Evolutionary conservation across 164 flowering plant species (phyloP), one percentile per base, ranked within the genome.

Genomic region (Tetrastigma voinierianum): DNA sequence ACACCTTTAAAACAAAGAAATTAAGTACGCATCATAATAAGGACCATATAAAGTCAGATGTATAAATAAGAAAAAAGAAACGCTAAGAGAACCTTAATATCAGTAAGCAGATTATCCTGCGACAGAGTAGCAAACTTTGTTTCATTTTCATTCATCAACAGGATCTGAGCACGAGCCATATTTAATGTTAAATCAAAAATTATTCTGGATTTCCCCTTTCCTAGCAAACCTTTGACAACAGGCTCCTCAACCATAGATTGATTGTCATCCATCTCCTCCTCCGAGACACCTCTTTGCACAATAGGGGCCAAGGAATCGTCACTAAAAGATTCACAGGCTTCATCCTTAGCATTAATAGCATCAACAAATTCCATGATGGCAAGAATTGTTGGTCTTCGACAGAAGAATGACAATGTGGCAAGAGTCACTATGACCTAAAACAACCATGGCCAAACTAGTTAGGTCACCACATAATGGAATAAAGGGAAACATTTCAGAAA

Each of bases 151-250:
- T 86, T 89, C 97, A 90, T 80, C 78, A 95, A 73, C 13, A 85
- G 64, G 65, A 95, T 89, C 73, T 88, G 86, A 46, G 99, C 96
- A 58, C 86, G 93, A 24, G 85, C 82, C 99, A 95, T 90, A 59
- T 88, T 87, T 62, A 95, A 74, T 57, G 80, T 70, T 58, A 95
- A 77, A 75, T 67, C 78, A 67, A 95, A 95, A 47, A 95, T 76
- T 25, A 83, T 76, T 71, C 99, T 82, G 48, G 96, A 89, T 79
- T 89, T 95, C 65, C 98, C 99, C 70, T 83, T 95, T 23, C 99
- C 98, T 4, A 95, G 82, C 73, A 95, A 74, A 53, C 97, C 92
- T 76, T 80, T 89, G 19, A 87, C 77, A 24, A 76, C 79, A 67
- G 85, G 82, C 55, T 89, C 97, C 72, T 84, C 83, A 51, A 49